A percentile compares a stretch with the other conserved stretches of the same genome.
These are phyloP conservation scores for Lepidopterella palustris DNA, from an alignment of 495 filamentous ascomycete species.

Conservation along the genomic window DNA sequence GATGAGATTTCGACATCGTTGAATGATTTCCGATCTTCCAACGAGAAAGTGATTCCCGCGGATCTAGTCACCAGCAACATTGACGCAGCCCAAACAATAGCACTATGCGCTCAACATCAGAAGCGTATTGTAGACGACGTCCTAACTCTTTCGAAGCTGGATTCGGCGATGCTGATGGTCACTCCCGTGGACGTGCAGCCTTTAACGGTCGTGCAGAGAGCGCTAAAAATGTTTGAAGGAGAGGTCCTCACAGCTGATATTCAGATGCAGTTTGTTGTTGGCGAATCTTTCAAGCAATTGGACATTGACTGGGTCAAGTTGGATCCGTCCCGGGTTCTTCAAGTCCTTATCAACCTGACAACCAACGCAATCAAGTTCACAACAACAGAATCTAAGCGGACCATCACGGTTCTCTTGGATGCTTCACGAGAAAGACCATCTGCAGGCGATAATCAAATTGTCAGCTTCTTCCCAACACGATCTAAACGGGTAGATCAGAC, in stretches of 20 bases:
- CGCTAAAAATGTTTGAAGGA: constrained; percentile 66
- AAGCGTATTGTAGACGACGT: constrained; percentile 77
- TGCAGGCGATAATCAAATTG: constrained; percentile 37
- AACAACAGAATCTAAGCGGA: constrained; percentile 43
- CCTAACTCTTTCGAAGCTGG: constrained; percentile 74
- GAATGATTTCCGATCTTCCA: constrained; percentile 37
- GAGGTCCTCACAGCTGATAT: constrained; percentile 65
- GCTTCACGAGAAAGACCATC: constrained; percentile 53
- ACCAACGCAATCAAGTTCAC: constrained; percentile 46
- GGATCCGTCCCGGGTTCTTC: constrained; percentile 64
- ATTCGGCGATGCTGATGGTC: constrained; percentile 63
- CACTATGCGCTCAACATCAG: constrained; percentile 68
- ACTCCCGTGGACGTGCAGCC: constrained; percentile 64
- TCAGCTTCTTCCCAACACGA: constrained; percentile 36
- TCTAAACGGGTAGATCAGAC: constrained; percentile 44
- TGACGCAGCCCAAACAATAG: constrained; percentile 69
- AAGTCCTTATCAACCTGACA: constrained; percentile 54
- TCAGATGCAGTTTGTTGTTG: constrained; percentile 53
- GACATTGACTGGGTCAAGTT: constrained; percentile 60
- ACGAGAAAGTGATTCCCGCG: constrained; percentile 14
- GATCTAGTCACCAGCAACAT: constrained; percentile 54
- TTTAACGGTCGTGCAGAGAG: constrained; percentile 55
- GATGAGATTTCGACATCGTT: constrained; percentile 64
- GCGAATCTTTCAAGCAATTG: constrained; percentile 49
- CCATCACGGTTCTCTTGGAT: constrained; percentile 63